Percentiles rank a stretch among this genome's conserved stretches.
Evolutionary conservation across 2,329 filamentous ascomycete species (phyloP).

Genomic region (Plectosphaerella cucumerina): DNA sequence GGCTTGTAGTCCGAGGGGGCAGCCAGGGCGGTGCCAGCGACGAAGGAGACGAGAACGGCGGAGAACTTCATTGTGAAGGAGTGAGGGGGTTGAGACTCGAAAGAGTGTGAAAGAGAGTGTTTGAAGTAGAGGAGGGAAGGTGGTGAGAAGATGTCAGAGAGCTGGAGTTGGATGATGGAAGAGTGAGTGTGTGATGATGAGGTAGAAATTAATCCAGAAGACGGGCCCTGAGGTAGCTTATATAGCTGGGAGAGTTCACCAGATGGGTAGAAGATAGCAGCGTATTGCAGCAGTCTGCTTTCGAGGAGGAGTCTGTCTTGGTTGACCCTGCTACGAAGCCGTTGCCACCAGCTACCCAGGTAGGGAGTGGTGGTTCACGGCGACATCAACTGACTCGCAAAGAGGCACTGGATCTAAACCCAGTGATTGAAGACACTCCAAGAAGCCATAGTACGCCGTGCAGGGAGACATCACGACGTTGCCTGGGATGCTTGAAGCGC

Average conservation of each 20-base stretch:
- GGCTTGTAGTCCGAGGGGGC: neutral
- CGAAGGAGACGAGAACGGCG: neutral
- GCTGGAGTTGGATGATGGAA: neutral
- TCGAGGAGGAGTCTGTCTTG: too few species aligned
- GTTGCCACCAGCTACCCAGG: too few species aligned
- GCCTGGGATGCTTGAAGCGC: too few species aligned
- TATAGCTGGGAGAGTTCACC: neutral
- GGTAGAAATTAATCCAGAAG: neutral
- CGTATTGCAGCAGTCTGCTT: neutral
- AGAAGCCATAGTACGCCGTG: too few species aligned
- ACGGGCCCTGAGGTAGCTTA: neutral
- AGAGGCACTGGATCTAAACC: too few species aligned
- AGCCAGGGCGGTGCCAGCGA: neutral
- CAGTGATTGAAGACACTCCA: too few species aligned
- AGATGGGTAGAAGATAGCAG: neutral
- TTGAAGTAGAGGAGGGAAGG: neutral
- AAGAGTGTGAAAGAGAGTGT: neutral
- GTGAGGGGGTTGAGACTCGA: neutral
- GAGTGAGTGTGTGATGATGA: neutral
- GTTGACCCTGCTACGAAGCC: too few species aligned
- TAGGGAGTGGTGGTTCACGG: neutral
- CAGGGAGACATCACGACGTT: too few species aligned
- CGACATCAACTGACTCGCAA: neutral
- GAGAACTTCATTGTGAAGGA: constrained; percentile 4
- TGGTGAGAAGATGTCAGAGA: neutral